phyloP scores from a whole-genome alignment of 2,329 filamentous ascomycete species.

The Coleophoma crateriformis region DNA sequence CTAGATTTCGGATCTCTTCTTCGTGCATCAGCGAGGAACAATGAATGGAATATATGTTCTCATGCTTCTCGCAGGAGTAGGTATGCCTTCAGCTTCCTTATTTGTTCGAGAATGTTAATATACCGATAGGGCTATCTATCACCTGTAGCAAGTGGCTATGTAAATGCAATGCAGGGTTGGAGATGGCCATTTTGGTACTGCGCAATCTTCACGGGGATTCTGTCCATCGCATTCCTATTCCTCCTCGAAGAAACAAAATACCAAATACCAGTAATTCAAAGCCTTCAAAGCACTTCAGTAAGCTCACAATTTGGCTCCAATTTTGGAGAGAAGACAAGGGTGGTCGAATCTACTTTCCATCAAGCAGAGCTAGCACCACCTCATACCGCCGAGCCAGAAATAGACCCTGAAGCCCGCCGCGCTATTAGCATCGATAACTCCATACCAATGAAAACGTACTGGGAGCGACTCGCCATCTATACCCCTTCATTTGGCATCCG shows the following conservation, averaged over 20 bases:
- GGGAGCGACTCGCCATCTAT: slow-evolving; percentile 31
- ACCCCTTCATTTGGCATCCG: slow-evolving; percentile 16
- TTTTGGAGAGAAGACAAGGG: too few species aligned
- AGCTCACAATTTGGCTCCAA: too few species aligned
- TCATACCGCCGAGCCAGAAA: too few species aligned
- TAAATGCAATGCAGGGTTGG: slow-evolving; percentile 35
- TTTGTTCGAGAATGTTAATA: too few species aligned
- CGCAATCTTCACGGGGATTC: slow-evolving; percentile 31
- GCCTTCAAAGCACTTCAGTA: not conserved
- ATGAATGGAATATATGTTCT: slow-evolving; percentile 42
- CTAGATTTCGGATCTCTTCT: slow-evolving; percentile 34
- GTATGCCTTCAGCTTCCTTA: not conserved
- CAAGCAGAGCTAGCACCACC: too few species aligned
- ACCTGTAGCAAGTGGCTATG: slow-evolving; percentile 34
- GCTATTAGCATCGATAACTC: slow-evolving; percentile 1
- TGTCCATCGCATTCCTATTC: slow-evolving; percentile 34
- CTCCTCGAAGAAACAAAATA: slow-evolving; percentile 38
- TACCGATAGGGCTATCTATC: slow-evolving; percentile 19
- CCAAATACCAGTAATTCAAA: not conserved
- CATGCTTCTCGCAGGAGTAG: slow-evolving; percentile 17
- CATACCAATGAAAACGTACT: slow-evolving; percentile 35
- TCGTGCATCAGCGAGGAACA: slow-evolving; percentile 38
- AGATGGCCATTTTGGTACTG: slow-evolving; percentile 44
- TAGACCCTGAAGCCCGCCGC: too few species aligned
- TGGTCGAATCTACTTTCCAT: too few species aligned